A percentile compares a stretch with the other conserved stretches of the same genome.
These are phyloP conservation scores for Solanum sparsipilum DNA, from an alignment of 257 asterid species.

Conservation along the genomic window DNA sequence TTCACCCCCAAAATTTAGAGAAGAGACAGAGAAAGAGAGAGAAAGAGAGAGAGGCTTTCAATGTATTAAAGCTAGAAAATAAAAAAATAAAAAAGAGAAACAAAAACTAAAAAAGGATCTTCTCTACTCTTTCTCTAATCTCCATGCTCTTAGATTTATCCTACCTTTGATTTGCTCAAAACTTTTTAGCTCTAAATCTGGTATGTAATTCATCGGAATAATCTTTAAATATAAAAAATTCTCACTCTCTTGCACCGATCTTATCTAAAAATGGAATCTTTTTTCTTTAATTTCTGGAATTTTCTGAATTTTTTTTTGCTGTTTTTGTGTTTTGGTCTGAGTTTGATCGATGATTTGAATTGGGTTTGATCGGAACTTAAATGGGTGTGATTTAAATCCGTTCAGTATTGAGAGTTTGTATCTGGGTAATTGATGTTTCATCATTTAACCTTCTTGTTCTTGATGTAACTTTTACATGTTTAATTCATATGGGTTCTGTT, in stretches of 20 bases:
- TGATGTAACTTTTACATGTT: constrained; percentile 19
- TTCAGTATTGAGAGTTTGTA: constrained; percentile 23
- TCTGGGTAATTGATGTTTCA: constrained; percentile 18
- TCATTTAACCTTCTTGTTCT: constrained; percentile 6
- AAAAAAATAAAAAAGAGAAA: neutral
- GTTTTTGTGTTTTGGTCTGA: constrained; percentile 33
- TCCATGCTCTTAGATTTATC: constrained; percentile 56
- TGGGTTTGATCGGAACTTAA: constrained; percentile 9
- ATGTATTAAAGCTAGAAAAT: constrained; percentile 13
- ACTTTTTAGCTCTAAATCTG: constrained; percentile 40
- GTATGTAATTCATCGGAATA: constrained; percentile 41
- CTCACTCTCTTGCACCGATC: neutral
- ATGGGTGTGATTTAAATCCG: constrained; percentile 19
- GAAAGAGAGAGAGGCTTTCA: constrained; percentile 1
- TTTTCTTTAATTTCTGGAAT: neutral
- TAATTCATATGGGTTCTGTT: constrained; percentile 6
- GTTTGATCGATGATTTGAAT: constrained; percentile 11
- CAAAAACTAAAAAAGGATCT: constrained; percentile 19
- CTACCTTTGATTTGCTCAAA: constrained; percentile 36
- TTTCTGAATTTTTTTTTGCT: neutral
- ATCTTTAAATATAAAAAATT: neutral
- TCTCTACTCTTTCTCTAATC: constrained; percentile 32
- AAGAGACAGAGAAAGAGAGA: neutral
- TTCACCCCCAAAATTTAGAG: neutral
- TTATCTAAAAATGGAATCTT: neutral